Evolutionary conservation across 495 filamentous ascomycete species (phyloP).

Genomic region (Hyaloscypha variabilis): DNA sequence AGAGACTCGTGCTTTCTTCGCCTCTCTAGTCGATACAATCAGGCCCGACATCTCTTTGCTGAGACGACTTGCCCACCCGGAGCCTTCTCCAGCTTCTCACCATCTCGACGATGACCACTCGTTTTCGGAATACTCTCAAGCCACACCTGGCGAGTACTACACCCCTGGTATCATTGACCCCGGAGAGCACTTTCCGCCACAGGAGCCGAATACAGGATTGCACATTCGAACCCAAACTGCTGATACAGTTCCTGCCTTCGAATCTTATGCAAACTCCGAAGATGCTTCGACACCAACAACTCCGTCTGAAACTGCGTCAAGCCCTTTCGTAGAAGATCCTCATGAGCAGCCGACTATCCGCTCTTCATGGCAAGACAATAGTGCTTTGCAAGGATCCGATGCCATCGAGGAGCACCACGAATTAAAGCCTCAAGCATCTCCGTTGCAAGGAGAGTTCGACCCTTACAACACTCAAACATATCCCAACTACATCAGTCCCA

Average conservation of each 20-base stretch:
- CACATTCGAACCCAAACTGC: conserved; percentile 22
- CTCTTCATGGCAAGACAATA: conserved; percentile 18
- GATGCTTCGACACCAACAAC: conserved; percentile 14
- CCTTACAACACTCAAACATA: conserved; percentile 19
- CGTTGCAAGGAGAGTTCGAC: conserved; percentile 18
- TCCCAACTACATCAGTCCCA: conserved; percentile 15
- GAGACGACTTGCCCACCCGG: conserved; percentile 7
- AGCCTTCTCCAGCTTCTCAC: neutral
- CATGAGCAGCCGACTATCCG: conserved; percentile 13
- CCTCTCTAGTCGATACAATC: conserved; percentile 18
- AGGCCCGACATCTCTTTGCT: conserved; percentile 19
- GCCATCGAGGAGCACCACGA: conserved; percentile 4
- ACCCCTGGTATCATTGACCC: neutral
- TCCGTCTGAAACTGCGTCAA: conserved; percentile 7
- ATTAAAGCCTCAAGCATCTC: conserved; percentile 17
- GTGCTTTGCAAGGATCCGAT: neutral
- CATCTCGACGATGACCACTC: neutral
- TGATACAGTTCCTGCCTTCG: conserved; percentile 22
- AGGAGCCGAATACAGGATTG: conserved; percentile 1
- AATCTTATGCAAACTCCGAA: conserved; percentile 21
- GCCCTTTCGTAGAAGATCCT: conserved; percentile 11
- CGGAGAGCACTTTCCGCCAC: neutral
- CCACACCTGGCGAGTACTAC: neutral
- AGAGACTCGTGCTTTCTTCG: conserved; percentile 15
- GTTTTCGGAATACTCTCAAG: neutral